A percentile compares a stretch with the other conserved stretches of the same genome.
These are phyloP conservation scores for Tetracladium marchalianum DNA, from an alignment of 495 filamentous ascomycete species.

Conservation along the genomic window DNA sequence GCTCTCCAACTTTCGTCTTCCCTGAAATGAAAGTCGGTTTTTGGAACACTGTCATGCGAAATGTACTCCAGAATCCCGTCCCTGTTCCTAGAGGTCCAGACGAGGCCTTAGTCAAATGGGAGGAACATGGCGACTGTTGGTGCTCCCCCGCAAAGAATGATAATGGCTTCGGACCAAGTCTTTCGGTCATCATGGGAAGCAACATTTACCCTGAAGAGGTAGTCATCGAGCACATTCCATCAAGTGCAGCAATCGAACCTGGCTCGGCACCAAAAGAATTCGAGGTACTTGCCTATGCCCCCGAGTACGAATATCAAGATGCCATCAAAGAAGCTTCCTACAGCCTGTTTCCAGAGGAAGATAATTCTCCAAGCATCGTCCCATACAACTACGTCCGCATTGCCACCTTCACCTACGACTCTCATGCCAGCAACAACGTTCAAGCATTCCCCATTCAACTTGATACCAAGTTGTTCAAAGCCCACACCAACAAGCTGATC, in stretches of 20 bases:
- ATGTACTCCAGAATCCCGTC: background rate
- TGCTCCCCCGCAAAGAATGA: slow-evolving; percentile 35
- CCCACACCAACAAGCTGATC: slow-evolving; percentile 29
- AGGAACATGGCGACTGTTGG: slow-evolving; percentile 59
- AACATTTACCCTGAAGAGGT: slow-evolving; percentile 43
- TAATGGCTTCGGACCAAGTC: slow-evolving; percentile 15
- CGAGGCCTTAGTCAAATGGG: slow-evolving; percentile 45
- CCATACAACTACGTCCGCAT: slow-evolving; percentile 36
- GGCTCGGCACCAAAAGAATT: slow-evolving; percentile 46
- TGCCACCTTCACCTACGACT: slow-evolving; percentile 41
- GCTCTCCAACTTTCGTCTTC: slow-evolving; percentile 14
- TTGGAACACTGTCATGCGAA: background rate
- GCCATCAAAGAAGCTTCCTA: slow-evolving; percentile 19
- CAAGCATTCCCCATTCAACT: slow-evolving; percentile 39
- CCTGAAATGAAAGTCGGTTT: slow-evolving; percentile 6
- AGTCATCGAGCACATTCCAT: slow-evolving; percentile 53
- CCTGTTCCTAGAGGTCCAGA: slow-evolving; percentile 16
- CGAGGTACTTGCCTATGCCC: slow-evolving; percentile 47
- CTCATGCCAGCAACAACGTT: slow-evolving; percentile 28
- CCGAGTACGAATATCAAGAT: background rate
- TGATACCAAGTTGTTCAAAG: slow-evolving; percentile 25
- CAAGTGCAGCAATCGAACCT: slow-evolving; percentile 40
- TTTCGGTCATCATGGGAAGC: slow-evolving; percentile 37
- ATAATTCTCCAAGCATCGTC: slow-evolving; percentile 1
- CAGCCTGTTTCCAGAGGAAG: slow-evolving; percentile 20